These are phyloP conservation scores for Prunus dulcis DNA, from an alignment of 306 rosid genomes.

Conservation along the genomic window DNA sequence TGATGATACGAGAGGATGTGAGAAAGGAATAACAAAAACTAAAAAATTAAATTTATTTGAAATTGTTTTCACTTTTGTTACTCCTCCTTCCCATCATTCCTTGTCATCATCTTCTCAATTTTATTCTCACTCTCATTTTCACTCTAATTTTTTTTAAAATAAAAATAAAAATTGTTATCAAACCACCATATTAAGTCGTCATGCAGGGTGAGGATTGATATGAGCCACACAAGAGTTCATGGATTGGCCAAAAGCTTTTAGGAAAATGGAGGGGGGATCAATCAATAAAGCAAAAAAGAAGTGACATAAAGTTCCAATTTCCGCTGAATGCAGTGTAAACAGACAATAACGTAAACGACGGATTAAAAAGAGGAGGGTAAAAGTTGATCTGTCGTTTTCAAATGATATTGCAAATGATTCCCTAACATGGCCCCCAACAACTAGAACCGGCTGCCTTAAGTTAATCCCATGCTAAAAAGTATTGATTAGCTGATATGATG, in stretches of 20 bases:
- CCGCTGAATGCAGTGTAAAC: neutral
- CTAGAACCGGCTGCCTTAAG: too few relatives aligned
- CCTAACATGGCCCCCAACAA: neutral
- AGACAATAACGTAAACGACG: neutral
- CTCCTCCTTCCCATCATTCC: too few relatives aligned
- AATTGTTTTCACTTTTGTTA: too few relatives aligned
- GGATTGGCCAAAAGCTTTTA: neutral
- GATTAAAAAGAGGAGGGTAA: neutral
- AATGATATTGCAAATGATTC: neutral
- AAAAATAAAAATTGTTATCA: too few relatives aligned
- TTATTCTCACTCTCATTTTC: too few relatives aligned
- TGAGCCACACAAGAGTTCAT: neutral
- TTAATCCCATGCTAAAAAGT: too few relatives aligned
- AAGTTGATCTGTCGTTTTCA: neutral
- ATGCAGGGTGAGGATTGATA: neutral
- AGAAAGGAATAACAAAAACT: too few relatives aligned
- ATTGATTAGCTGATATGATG: too few relatives aligned
- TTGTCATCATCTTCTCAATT: too few relatives aligned
- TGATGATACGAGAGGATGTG: rapidly evolving
- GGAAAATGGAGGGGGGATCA: neutral
- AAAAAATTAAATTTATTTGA: too few relatives aligned
- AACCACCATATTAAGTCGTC: too few relatives aligned
- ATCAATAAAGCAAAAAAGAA: neutral
- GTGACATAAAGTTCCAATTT: neutral
- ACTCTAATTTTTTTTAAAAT: too few relatives aligned